phyloP scores from a whole-genome alignment of 306 rosid genomes.

The Ormosia semicastrata region DNA sequence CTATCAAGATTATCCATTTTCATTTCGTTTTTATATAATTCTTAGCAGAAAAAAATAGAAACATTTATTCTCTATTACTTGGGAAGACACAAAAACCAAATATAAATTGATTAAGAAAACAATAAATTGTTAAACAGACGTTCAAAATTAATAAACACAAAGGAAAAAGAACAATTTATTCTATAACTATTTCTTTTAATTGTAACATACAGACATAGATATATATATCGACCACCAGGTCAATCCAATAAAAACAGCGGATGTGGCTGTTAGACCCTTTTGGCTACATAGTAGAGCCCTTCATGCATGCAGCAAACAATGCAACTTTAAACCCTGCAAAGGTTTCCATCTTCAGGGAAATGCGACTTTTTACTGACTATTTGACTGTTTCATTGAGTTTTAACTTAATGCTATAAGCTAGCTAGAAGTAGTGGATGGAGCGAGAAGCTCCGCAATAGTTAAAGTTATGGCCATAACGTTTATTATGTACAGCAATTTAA shows the following conservation, averaged over 20 bases:
- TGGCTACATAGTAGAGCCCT: slow-evolving; percentile 26
- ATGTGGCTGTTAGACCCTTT: slow-evolving; percentile 35
- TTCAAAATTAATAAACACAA: neutral
- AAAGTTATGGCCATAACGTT: slow-evolving; percentile 40
- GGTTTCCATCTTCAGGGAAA: slow-evolving; percentile 9
- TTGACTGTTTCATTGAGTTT: neutral
- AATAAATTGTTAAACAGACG: neutral
- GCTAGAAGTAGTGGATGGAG: slow-evolving; percentile 16
- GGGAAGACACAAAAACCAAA: neutral
- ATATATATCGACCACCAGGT: slow-evolving; percentile 35
- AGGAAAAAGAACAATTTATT: neutral
- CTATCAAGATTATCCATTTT: neutral
- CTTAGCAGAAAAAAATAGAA: neutral
- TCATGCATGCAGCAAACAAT: neutral
- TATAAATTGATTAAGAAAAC: neutral
- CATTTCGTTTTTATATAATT: neutral
- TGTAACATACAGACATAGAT: slow-evolving; percentile 28
- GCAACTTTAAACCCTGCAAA: neutral
- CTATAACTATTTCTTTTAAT: slow-evolving; percentile 21
- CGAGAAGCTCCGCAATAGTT: slow-evolving; percentile 36
- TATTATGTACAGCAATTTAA: slow-evolving; percentile 64
- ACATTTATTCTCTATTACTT: neutral
- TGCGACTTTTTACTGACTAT: neutral
- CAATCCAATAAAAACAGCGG: slow-evolving; percentile 42
- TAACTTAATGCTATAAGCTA: slow-evolving; percentile 20